Percentiles rank a stretch among this genome's conserved stretches.
These are phyloP conservation scores for Pythium rhizo-oryzae DNA, from an alignment of 352 stramenopile species.

Conservation along the genomic window DNA sequence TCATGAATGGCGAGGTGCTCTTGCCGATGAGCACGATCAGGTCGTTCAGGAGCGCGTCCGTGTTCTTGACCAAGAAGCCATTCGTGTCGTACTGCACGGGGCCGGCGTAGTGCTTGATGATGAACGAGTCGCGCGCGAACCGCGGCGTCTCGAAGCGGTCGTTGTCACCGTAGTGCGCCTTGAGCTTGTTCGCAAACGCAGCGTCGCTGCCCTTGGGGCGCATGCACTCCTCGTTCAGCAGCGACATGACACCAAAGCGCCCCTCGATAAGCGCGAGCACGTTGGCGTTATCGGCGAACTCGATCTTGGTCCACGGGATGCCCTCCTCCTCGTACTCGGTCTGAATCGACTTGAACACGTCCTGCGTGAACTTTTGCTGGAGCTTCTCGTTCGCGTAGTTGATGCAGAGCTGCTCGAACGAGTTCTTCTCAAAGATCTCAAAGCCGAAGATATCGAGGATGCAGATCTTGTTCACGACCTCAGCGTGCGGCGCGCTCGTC, in stretches of 20 bases:
- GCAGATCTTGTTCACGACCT: constrained; percentile 79
- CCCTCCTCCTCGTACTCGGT: constrained; percentile 96
- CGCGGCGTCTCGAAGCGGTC: constrained; percentile 86
- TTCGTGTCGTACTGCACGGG: constrained; percentile 94
- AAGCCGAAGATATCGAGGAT: constrained; percentile 99
- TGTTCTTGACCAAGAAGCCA: constrained; percentile 97
- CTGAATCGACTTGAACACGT: constrained; percentile 96
- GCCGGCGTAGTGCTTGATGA: constrained; percentile 96
- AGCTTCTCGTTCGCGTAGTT: constrained; percentile 97
- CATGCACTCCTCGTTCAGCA: constrained; percentile 96
- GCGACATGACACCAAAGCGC: constrained; percentile 84
- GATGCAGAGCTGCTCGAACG: constrained; percentile 97
- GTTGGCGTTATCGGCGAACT: constrained; percentile 92
- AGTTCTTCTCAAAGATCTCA: constrained; percentile 97
- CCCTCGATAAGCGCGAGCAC: constrained; percentile 91
- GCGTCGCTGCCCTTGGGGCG: constrained; percentile 86
- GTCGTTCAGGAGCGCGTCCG: constrained; percentile 94
- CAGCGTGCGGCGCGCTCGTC: constrained; percentile 54
- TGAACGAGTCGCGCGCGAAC: constrained; percentile 89
- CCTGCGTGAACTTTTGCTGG: constrained; percentile 93
- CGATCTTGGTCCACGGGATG: constrained; percentile 90
- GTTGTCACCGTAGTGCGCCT: constrained; percentile 88
- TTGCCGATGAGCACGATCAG: constrained; percentile 83
- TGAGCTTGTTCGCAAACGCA: constrained; percentile 88
- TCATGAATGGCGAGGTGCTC: constrained; percentile 69